Conservation (phyloP, 1,139 yeast species). For the Hemisphaericaspora subhashii region DNA sequence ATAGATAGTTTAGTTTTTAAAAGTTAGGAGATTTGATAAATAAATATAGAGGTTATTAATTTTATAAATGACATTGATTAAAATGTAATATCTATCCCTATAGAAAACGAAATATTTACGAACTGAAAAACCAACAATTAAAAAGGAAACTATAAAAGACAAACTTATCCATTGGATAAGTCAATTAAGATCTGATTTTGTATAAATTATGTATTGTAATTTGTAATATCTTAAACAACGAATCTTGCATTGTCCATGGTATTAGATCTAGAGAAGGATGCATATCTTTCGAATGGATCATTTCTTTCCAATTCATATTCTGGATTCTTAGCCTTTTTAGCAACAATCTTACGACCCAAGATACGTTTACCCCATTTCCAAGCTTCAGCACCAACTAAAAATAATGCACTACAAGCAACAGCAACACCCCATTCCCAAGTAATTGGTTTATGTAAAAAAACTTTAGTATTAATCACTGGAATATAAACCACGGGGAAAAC, state of each 20-base stretch:
- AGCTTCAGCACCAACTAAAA: conserved; percentile 59
- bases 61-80: neutral
- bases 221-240: neutral
- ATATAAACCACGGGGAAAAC: conserved; percentile 85
- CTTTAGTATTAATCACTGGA: conserved; percentile 80
- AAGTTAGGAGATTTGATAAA: no score
- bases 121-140: neutral
- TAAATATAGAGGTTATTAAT: conserved; percentile 5
- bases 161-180: no score
- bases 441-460: conserved; percentile 73
- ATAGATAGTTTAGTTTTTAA: no score
- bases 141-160: neutral
- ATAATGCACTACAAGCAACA: conserved; percentile 60
- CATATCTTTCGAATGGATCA: conserved; percentile 66
- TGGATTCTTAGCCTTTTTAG: conserved; percentile 44
- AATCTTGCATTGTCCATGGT: conserved; percentile 27
- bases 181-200: no score
- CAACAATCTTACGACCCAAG: conserved; percentile 42
- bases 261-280: conserved; percentile 53
- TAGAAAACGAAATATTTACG: neutral
- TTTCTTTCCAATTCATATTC: conserved; percentile 49
- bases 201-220: neutral
- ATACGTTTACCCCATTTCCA: conserved; percentile 70
- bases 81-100: neutral
- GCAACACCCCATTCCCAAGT: conserved; percentile 86